Evolutionary conservation across 2,329 filamentous ascomycete species (phyloP).

Genomic region (Penicillium olsonii): DNA sequence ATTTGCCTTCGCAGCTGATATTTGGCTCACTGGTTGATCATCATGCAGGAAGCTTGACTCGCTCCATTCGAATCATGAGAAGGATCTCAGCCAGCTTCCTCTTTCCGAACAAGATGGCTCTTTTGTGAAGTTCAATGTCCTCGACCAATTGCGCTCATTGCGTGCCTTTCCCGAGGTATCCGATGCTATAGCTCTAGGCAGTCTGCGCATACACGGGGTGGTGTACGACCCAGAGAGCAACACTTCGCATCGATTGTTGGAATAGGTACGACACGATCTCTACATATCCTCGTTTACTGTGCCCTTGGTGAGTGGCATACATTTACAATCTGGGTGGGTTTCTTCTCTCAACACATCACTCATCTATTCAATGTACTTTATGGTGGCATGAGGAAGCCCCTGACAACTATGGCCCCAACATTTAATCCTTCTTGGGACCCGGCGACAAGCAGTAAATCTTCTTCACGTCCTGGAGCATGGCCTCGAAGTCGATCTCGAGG

Average conservation of each 20-base stretch:
- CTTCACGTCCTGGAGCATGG: constrained; percentile 44
- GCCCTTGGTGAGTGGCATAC: too few relatives aligned
- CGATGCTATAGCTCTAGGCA: constrained; percentile 8
- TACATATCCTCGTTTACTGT: too few relatives aligned
- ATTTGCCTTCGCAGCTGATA: neutral
- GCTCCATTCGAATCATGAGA: constrained; percentile 10
- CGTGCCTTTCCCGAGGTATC: constrained; percentile 16
- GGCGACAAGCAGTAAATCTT: constrained; percentile 20
- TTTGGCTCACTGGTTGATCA: too few relatives aligned
- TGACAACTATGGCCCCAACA: neutral
- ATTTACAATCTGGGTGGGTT: too few relatives aligned
- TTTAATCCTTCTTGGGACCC: neutral
- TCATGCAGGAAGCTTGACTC: constrained; percentile 16
- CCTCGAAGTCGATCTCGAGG: constrained; percentile 63
- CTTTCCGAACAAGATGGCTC: constrained; percentile 11
- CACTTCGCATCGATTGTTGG: constrained; percentile 5
- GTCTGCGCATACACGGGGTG: constrained; percentile 17
- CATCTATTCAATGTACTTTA: neutral
- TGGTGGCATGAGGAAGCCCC: neutral
- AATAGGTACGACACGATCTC: too few relatives aligned
- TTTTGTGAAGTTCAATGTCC: constrained; percentile 23
- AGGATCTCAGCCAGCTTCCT: constrained; percentile 12
- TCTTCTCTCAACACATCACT: neutral
- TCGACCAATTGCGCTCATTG: constrained; percentile 20
- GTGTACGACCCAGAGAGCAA: constrained; percentile 17